These are phyloP conservation scores for Blastobotrys capitulatus DNA, from an alignment of 1,139 yeast genomes.

Conservation along the genomic window DNA sequence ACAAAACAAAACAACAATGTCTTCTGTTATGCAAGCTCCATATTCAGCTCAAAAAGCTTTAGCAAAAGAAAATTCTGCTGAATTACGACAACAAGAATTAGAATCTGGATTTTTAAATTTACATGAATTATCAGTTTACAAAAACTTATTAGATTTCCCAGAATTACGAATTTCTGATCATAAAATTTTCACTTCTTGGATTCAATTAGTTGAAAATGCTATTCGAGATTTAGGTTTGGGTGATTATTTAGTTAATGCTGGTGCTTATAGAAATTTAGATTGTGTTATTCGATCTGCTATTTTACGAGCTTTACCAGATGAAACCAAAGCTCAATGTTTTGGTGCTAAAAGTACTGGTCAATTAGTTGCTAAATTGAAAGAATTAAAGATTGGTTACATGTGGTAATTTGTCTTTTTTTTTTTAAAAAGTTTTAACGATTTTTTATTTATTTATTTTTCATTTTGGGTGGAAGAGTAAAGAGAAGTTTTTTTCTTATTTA, in stretches of 20 bases:
- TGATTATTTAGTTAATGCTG: constrained; percentile 11
- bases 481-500: too few relatives aligned
- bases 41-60: constrained; percentile 4
- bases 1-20: constrained; percentile 2
- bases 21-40: constrained; percentile 8
- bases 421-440: neutral
- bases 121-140: constrained; percentile 9
- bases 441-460: neutral
- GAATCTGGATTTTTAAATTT: constrained; percentile 11
- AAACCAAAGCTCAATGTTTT: constrained; percentile 11
- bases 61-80: constrained; percentile 2
- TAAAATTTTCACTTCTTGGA: constrained; percentile 12
- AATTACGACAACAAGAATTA: constrained; percentile 8
- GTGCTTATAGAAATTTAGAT: constrained; percentile 10
- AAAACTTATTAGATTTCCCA: constrained; percentile 11
- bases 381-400: constrained; percentile 13
- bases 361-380: constrained; percentile 8
- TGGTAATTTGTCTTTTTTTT: constrained; percentile 5
- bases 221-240: constrained; percentile 13
- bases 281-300: constrained; percentile 10
- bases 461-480: neutral
- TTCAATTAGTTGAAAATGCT: constrained; percentile 10
- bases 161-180: constrained; percentile 12
- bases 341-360: constrained; percentile 10
- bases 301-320: constrained; percentile 11